Conservation (phyloP, 352 stramenopile genomes). For the Phytophthora brassicae region DNA sequence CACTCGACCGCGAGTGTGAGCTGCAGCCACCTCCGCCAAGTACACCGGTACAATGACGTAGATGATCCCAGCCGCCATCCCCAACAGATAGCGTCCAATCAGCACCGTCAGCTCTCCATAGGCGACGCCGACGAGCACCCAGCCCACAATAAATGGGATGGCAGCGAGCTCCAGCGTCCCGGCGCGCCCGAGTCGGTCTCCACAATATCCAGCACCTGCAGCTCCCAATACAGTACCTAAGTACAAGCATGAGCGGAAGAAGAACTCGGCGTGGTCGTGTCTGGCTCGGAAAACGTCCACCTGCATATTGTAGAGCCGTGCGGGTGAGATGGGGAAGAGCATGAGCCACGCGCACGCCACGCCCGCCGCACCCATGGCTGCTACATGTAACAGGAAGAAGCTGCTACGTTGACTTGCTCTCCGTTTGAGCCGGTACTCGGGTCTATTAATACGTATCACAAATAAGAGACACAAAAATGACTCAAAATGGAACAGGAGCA, state of each 20-base stretch:
- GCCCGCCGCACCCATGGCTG: constrained; percentile 45
- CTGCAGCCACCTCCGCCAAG: constrained; percentile 70
- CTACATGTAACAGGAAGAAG: constrained; percentile 67
- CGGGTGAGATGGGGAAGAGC: constrained; percentile 73
- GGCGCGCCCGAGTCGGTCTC: constrained; percentile 62
- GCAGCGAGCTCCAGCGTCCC: constrained; percentile 73
- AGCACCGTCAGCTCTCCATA: constrained; percentile 72
- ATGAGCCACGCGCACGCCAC: constrained; percentile 56
- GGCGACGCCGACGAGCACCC: constrained; percentile 63
- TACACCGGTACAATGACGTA: constrained; percentile 68
- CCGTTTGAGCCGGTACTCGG: constrained; percentile 33
- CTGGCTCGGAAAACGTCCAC: constrained; percentile 79
- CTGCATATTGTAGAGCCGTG: constrained; percentile 82
- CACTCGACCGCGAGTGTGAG: constrained; percentile 56
- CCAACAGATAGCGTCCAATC: constrained; percentile 65
- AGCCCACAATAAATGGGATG: constrained; percentile 75
- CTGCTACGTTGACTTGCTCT: constrained; percentile 39
- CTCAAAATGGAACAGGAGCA: no score
- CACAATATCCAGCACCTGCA: constrained; percentile 53
- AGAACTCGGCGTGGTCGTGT: constrained; percentile 72
- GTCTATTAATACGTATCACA: constrained; percentile 11
- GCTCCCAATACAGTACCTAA: constrained; percentile 68
- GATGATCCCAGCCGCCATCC: constrained; percentile 56
- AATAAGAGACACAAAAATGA: no score
- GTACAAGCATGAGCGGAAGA: constrained; percentile 64